These are phyloP conservation scores for Pythium angustatum DNA, from an alignment of 352 stramenopile genomes.

Conservation along the genomic window DNA sequence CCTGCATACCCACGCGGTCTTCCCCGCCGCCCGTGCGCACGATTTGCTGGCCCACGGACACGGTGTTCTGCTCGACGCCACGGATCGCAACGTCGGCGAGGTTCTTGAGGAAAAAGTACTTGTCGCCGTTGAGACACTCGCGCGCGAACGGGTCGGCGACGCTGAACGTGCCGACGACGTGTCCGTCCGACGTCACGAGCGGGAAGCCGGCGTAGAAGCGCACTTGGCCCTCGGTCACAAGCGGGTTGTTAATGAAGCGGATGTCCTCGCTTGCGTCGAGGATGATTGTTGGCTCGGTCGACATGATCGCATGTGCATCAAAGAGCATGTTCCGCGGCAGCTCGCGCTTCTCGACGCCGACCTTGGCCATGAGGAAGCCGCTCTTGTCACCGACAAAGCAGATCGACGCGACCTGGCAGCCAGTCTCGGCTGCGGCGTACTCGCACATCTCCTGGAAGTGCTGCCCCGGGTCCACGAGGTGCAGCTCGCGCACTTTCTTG, in stretches of 20 bases:
- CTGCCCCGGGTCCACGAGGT: constrained; percentile 70
- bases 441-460: constrained; percentile 90
- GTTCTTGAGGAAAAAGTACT: constrained; percentile 85
- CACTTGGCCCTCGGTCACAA: constrained; percentile 72
- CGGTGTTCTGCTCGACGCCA: constrained; percentile 81
- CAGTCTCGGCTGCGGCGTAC: constrained; percentile 77
- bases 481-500: constrained; percentile 70
- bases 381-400: constrained; percentile 88
- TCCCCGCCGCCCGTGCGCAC: constrained; percentile 5
- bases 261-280: constrained; percentile 79
- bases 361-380: constrained; percentile 80
- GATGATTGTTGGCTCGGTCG: constrained; percentile 69
- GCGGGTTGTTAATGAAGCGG: constrained; percentile 77
- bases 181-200: constrained; percentile 66
- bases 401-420: constrained; percentile 79
- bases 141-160: constrained; percentile 78
- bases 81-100: constrained; percentile 74
- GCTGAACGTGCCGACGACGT: constrained; percentile 70
- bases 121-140: constrained; percentile 71
- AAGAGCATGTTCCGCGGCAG: constrained; percentile 77
- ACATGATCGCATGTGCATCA: constrained; percentile 84
- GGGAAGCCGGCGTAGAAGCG: constrained; percentile 86
- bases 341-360: constrained; percentile 77
- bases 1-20: constrained; percentile 34
- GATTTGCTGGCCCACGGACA: constrained; percentile 32